A percentile compares a stretch with the other conserved stretches of the same genome.
phyloP scores from a whole-genome alignment of 345 rosid species.

The Corchorus capsularis region DNA sequence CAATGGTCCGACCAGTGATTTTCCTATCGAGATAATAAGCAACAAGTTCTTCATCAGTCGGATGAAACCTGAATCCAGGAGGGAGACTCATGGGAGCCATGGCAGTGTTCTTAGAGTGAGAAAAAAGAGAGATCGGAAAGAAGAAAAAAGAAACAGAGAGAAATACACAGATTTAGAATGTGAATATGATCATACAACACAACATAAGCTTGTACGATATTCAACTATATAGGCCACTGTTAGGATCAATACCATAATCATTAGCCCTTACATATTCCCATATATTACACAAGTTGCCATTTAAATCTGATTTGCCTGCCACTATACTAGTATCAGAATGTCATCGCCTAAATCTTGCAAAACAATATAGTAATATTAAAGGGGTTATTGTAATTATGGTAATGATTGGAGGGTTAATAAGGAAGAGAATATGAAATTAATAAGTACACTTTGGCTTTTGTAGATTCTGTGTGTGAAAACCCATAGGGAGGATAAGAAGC shows the following conservation, averaged over 20 bases:
- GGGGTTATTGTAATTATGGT: slow-evolving; percentile 12
- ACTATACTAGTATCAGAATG: not conserved
- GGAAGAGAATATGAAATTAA: not conserved
- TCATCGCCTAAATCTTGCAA: slow-evolving; percentile 25
- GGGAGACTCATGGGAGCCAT: slow-evolving; percentile 83
- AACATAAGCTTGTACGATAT: slow-evolving; percentile 31
- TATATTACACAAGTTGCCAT: slow-evolving; percentile 40
- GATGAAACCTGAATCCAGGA: slow-evolving; percentile 86
- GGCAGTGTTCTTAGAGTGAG: not conserved
- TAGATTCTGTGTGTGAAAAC: slow-evolving; percentile 68
- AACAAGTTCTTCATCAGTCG: slow-evolving; percentile 81
- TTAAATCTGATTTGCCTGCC: slow-evolving; percentile 17
- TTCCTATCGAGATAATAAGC: slow-evolving; percentile 73
- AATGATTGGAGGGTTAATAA: not conserved
- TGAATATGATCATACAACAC: slow-evolving; percentile 4
- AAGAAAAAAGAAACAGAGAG: not conserved
- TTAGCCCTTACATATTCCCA: slow-evolving; percentile 10
- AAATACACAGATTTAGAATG: slow-evolving; percentile 22
- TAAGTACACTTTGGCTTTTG: slow-evolving; percentile 36
- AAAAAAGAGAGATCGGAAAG: slow-evolving; percentile 13
- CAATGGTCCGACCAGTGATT: slow-evolving; percentile 61
- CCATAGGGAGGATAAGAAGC: slow-evolving; percentile 46
- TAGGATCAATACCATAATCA: slow-evolving; percentile 24
- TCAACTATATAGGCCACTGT: slow-evolving; percentile 44
- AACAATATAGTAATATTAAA: not conserved